These are phyloP conservation scores for Puccinia polysora DNA, from an alignment of 1,284 basidiomycete genomes.

Conservation along the genomic window DNA sequence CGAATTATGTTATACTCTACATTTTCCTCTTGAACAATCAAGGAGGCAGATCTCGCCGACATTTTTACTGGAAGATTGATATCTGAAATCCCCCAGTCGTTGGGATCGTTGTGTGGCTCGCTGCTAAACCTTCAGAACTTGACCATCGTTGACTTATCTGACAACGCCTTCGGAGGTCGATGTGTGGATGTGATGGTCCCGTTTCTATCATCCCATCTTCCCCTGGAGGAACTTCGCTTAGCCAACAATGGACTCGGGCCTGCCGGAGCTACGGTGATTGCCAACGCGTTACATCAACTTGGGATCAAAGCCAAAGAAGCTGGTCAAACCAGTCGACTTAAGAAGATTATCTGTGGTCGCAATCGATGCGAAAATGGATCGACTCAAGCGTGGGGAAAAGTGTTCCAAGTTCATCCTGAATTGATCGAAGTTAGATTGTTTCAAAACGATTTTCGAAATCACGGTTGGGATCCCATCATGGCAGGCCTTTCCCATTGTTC, in stretches of 20 bases:
- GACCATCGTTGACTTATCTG: constrained; percentile 81
- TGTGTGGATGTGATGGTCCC: constrained; percentile 91
- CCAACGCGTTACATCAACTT: constrained; percentile 74
- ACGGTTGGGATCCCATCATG: constrained; percentile 79
- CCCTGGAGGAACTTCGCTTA: constrained; percentile 75
- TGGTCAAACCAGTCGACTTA: constrained; percentile 67
- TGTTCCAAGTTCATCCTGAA: constrained; percentile 76
- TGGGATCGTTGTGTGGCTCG: constrained; percentile 80
- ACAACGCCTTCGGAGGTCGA: constrained; percentile 95
- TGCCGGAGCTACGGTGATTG: constrained; percentile 77
- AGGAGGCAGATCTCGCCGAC: constrained; percentile 94
- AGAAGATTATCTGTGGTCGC: constrained; percentile 82
- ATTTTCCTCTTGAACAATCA: background rate
- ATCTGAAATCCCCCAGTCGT: constrained; percentile 85
- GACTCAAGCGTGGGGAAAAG: constrained; percentile 75
- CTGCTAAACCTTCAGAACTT: constrained; percentile 74
- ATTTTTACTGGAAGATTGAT: constrained; percentile 97
- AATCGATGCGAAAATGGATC: constrained; percentile 91
- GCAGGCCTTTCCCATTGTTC: constrained; percentile 68
- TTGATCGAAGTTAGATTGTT: constrained; percentile 84
- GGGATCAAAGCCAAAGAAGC: constrained; percentile 66
- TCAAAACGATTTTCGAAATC: constrained; percentile 95
- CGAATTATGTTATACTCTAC: constrained; percentile 23
- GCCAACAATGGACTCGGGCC: constrained; percentile 99
- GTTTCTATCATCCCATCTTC: constrained; percentile 66